Evolutionary conservation across 257 asterid genomes (phyloP), one percentile per base, ranked within the genome.

Genomic region (Nicotiana noctiflora): DNA sequence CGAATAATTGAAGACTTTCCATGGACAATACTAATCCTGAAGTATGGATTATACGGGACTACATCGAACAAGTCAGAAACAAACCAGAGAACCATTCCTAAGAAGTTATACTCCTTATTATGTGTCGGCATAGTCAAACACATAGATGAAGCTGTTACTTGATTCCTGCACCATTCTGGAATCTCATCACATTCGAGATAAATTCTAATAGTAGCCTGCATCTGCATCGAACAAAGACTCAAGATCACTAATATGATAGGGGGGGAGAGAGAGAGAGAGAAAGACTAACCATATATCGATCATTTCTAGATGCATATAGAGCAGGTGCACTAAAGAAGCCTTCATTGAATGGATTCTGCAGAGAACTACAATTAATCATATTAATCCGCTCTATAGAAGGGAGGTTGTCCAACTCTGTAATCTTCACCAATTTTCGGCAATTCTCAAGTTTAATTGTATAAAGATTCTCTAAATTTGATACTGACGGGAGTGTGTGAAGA

Each of bases 391-490:
- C 0, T 3, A 75, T 4, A 5, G 63, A 51, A 46, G 6, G 25
- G 44, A 51, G 79, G 14, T 23, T 23, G 15, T 51, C 63, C 59
- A 75, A 18, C 15, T 40, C 79, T 7, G 59, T 52, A 25, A 51
- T 9, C 1, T 75, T 1, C 1, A 51, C 63, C 59, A 25, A 5
- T 4, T 21, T 74, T 4, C 46, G 6, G 78, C 60, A 37, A 17
- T 64, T 62, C 2, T 3, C 4, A 12, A 62, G 0, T 4, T 64
- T 23, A 1, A 6, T 0, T 31, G 0, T 0, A 3, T 2, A 0
- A 31, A 31, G 4, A 31, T 31, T 31, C 32, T 31, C 32, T 31
- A 31, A 31, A 31, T 31, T 31, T 31, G 32, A 31, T 31, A 31
- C 32, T 31, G 32, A 56, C 29, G 29, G 29, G 29, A 27, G 29